phyloP scores from a whole-genome alignment of 352 stramenopile genomes.

The Phytopythium delawarense region DNA sequence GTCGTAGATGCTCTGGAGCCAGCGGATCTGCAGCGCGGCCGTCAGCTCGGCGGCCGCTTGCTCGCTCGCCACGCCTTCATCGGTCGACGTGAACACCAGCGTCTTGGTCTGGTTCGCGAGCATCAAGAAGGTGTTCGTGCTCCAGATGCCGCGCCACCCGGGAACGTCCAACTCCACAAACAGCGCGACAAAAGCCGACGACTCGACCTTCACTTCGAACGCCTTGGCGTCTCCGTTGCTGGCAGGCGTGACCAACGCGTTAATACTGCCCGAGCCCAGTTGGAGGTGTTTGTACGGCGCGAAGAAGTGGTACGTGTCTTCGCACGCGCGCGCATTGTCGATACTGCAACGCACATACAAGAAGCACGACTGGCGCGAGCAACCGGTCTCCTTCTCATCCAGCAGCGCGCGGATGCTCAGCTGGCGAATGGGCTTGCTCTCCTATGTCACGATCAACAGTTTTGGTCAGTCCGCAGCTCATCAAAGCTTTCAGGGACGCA shows the following conservation, averaged over 20 bases:
- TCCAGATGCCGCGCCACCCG: conserved; percentile 57
- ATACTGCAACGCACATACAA: conserved; percentile 33
- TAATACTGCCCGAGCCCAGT: conserved; percentile 30
- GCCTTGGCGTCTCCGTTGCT: background rate
- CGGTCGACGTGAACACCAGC: conserved; percentile 39
- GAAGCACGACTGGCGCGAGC: conserved; percentile 48
- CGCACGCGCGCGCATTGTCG: conserved; percentile 18
- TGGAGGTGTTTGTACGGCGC: conserved; percentile 60
- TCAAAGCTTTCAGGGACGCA: background rate
- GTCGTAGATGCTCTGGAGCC: conserved; percentile 71
- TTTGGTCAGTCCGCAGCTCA: conserved; percentile 7
- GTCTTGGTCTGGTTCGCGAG: conserved; percentile 47
- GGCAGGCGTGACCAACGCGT: conserved; percentile 4
- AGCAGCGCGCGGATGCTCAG: conserved; percentile 28
- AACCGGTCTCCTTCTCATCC: conserved; percentile 29
- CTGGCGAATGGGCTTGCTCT: conserved; percentile 30
- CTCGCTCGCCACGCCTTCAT: conserved; percentile 7
- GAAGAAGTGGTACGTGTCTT: conserved; percentile 64
- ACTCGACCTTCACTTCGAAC: conserved; percentile 46
- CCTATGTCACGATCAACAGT: conserved; percentile 13
- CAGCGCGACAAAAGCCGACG: conserved; percentile 53
- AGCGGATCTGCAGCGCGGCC: conserved; percentile 40
- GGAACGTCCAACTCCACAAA: conserved; percentile 68
- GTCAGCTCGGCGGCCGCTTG: conserved; percentile 31
- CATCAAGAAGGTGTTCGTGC: conserved; percentile 71